Conservation (phyloP, 306 rosid genomes). For the Dryas alaskensis region DNA sequence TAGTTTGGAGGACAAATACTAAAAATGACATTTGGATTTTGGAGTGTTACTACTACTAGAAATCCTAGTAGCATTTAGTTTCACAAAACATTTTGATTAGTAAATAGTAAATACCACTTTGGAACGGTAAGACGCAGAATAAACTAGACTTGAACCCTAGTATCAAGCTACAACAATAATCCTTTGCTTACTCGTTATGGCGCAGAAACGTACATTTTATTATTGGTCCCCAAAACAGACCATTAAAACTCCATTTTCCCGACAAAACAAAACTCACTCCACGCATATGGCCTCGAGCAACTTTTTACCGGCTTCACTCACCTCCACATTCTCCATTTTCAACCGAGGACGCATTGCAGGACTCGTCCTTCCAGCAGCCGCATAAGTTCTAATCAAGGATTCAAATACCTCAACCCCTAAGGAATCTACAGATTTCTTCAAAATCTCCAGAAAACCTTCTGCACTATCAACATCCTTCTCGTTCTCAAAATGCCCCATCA, state of each 20-base stretch:
- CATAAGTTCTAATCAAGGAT: constrained; percentile 72
- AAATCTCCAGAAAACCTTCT: constrained; percentile 62
- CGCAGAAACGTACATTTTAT: constrained; percentile 28
- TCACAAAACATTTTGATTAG: neutral
- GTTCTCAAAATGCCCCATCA: constrained; percentile 68
- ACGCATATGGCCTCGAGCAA: constrained; percentile 59
- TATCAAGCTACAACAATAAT: neutral
- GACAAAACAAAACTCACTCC: constrained; percentile 44
- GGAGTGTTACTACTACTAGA: too few relatives aligned
- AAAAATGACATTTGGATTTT: too few relatives aligned
- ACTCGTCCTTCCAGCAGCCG: constrained; percentile 68
- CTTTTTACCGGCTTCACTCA: constrained; percentile 56
- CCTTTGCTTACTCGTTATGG: neutral
- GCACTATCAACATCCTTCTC: constrained; percentile 84
- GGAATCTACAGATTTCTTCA: constrained; percentile 58
- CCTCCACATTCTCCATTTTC: constrained; percentile 84
- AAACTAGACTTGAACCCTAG: neutral
- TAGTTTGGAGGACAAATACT: too few relatives aligned
- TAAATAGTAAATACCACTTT: neutral
- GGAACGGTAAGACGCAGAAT: neutral
- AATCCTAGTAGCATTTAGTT: too few relatives aligned
- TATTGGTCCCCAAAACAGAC: constrained; percentile 23
- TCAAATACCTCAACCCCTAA: constrained; percentile 60
- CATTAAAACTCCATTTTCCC: constrained; percentile 28
- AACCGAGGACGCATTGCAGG: constrained; percentile 50